Base-by-base conservation (phyloP, 352 stramenopile genomes). In the Pythium aristosporum region DNA sequence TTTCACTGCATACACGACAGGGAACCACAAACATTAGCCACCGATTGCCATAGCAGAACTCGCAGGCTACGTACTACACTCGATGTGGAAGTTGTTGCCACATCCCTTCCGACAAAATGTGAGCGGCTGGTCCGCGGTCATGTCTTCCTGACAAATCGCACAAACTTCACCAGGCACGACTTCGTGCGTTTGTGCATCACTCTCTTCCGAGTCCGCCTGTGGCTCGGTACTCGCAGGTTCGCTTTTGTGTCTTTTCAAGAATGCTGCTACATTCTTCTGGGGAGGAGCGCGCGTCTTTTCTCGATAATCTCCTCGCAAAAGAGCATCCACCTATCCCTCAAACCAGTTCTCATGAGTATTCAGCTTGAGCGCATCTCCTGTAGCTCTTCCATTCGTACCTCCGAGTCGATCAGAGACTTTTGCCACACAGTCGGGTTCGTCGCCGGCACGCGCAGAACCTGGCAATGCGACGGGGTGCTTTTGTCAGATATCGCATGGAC, bases 121-220 rank as follows among this genome's bases (percentile, higher is more conserved):
- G 10, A 95, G 71, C 4, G 77, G 69, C 25, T 92, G 72, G 12
- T 64, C 71, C 18, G 67, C 59, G 7, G 79, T 71, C 83, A 95
- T 93, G 21, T 92, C 85, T 68, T 94, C 87, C 47, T 92, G 85
- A 37, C 85, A 95, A 52, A 95, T 92, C 16, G 83, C 83, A 36
- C 87, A 95, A 23, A 92, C 82, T 76, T 94, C 83, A 9, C 87
- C 87, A 15, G 85, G 72, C 9, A 86, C 80, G 8, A 95, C 51
- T 10, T 84, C 74, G 39, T 91, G 83, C 20, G 83, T 66, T 15
- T 79, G 65, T 16, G 75, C 74, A 2, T 85, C 72, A 0, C 57
- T 52, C 16, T 53, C 51, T 11, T 65, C 52, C 6, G 63, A 12
- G 30, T 79, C 65, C 1, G 69, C 69, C 20, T 79, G 39, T 18